Percentiles rank a stretch among this genome's conserved stretches.
phyloP scores from a whole-genome alignment of 2,329 filamentous ascomycete species.

The Lasiodiplodia gonubiensis region DNA sequence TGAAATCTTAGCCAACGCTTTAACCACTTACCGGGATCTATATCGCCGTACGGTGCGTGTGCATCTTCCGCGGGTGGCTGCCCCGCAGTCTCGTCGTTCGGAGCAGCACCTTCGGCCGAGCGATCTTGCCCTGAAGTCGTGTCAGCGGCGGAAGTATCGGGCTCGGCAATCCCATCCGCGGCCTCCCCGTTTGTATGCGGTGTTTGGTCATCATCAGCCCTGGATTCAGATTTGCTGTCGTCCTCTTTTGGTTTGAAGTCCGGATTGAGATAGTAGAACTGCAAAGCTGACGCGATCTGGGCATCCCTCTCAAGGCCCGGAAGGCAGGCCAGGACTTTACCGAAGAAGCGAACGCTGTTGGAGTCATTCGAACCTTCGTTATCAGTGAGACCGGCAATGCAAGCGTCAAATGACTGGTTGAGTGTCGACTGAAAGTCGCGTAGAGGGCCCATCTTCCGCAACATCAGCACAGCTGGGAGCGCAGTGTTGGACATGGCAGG shows the following conservation, averaged over 20 bases:
- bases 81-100: too few species aligned
- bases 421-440: constrained; percentile 30
- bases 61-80: background rate
- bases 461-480: constrained; percentile 25
- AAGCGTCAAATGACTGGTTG: constrained; percentile 30
- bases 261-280: constrained; percentile 32
- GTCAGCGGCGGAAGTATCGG: background rate
- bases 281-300: constrained; percentile 30
- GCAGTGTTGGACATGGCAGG: constrained; percentile 21
- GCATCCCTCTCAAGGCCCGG: constrained; percentile 33
- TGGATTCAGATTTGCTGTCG: background rate
- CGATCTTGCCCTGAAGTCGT: background rate
- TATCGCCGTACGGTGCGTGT: background rate
- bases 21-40: background rate
- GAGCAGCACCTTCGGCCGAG: background rate
- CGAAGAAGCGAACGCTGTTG: constrained; percentile 30
- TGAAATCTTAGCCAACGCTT: background rate
- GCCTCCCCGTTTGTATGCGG: background rate
- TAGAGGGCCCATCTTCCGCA: constrained; percentile 31
- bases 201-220: background rate
- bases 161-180: background rate
- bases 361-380: constrained; percentile 32
- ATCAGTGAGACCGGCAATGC: constrained; percentile 31
- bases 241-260: background rate
- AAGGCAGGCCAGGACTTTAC: constrained; percentile 32